A percentile compares a stretch with the other conserved stretches of the same genome.
Evolutionary conservation across 2,329 filamentous ascomycete species (phyloP).

Genomic region (Laburnicola sp.): DNA sequence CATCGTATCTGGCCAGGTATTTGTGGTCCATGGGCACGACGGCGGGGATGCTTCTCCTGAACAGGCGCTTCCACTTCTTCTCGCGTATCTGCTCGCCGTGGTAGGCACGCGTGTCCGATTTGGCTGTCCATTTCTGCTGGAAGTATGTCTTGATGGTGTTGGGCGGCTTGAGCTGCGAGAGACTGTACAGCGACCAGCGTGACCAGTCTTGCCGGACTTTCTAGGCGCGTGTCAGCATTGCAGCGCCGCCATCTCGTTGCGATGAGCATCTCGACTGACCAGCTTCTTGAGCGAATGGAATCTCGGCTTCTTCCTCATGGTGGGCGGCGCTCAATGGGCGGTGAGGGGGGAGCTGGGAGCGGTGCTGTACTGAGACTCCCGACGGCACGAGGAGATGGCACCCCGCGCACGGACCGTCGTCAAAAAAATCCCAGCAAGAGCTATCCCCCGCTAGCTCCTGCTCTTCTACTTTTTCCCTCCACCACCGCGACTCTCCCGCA

Average conservation of each 20-base stretch:
- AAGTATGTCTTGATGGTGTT: conserved; percentile 69
- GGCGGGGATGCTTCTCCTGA: conserved; percentile 75
- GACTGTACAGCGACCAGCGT: conserved; percentile 94
- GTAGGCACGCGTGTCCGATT: conserved; percentile 80
- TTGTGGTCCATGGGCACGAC: conserved; percentile 82
- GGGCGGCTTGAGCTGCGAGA: conserved; percentile 60
- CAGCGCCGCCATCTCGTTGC: neutral
- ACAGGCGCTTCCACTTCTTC: conserved; percentile 92
- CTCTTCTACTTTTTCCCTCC: conserved; percentile 14
- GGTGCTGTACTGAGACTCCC: conserved; percentile 1
- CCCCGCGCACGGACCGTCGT: neutral
- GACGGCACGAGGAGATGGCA: neutral
- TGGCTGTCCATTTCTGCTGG: conserved; percentile 97
- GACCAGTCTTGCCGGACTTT: conserved; percentile 96
- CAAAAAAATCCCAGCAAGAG: conserved; percentile 11
- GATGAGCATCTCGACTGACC: conserved; percentile 52
- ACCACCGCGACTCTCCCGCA: conserved; percentile 6
- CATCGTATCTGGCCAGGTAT: conserved; percentile 80
- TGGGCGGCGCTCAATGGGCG: conserved; percentile 22
- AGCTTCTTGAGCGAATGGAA: conserved; percentile 69
- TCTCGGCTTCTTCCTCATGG: conserved; percentile 55
- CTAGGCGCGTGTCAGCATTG: conserved; percentile 52
- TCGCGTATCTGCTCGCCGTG: conserved; percentile 95
- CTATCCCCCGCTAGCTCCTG: conserved; percentile 17
- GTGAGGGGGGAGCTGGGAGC: conserved; percentile 9